Evolutionary conservation across 179 eudicot species (phyloP).

Genomic region (Drosera spatulata): DNA sequence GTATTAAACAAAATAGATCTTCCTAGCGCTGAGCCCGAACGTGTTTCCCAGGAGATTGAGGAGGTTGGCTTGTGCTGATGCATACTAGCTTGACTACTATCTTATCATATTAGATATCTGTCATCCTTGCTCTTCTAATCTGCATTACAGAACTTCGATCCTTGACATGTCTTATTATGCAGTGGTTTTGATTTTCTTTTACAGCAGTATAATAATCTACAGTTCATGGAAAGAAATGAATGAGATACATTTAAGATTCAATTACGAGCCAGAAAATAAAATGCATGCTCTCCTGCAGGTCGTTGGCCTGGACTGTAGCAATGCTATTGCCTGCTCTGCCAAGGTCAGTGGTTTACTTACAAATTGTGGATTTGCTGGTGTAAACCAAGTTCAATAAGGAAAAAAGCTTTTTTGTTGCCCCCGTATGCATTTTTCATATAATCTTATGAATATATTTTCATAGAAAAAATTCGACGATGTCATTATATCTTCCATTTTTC

Average conservation of each 20-base stretch:
- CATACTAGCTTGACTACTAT: background rate
- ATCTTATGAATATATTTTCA: background rate
- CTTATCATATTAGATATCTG: background rate
- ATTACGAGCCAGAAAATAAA: too few species aligned
- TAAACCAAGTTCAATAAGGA: too few species aligned
- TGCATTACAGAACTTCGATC: too few species aligned
- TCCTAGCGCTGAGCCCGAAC: slow-evolving; percentile 94
- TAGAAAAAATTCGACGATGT: too few species aligned
- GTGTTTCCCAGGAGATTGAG: slow-evolving; percentile 81
- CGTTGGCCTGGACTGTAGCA: slow-evolving; percentile 87
- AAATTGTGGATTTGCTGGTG: background rate
- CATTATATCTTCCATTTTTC: background rate
- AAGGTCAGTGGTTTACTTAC: slow-evolving; percentile 48
- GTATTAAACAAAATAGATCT: slow-evolving; percentile 94
- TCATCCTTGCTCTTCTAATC: too few species aligned
- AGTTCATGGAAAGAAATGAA: too few species aligned
- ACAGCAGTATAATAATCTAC: too few species aligned
- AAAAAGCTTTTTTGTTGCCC: too few species aligned
- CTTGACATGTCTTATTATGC: too few species aligned
- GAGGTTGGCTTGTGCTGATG: slow-evolving; percentile 52
- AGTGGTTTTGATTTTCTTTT: too few species aligned
- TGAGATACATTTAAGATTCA: too few species aligned
- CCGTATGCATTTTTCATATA: too few species aligned
- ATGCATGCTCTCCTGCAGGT: slow-evolving; percentile 31
- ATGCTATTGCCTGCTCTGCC: slow-evolving; percentile 90